Conservation (phyloP, 495 filamentous ascomycete genomes). For the Bombardia bombarda region DNA sequence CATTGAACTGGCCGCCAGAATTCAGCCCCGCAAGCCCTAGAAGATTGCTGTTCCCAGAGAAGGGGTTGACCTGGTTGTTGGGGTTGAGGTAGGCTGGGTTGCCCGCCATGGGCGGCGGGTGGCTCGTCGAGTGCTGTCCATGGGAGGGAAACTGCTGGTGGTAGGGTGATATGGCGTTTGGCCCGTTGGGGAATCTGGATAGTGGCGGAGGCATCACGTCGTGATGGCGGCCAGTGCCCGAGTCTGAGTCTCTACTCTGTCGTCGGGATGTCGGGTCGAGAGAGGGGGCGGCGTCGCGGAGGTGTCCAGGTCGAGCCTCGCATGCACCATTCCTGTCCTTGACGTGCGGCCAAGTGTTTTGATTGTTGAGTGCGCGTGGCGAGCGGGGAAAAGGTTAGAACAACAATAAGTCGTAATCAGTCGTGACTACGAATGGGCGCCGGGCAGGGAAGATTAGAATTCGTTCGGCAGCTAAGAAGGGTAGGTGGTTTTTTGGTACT, state of each 20-base stretch:
- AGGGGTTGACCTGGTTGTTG: slow-evolving; percentile 61
- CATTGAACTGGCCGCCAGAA: slow-evolving; percentile 40
- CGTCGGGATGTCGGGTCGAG: neutral
- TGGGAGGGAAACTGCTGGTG: slow-evolving; percentile 41
- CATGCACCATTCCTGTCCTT: too few relatives aligned
- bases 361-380: too few relatives aligned
- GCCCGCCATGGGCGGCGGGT: slow-evolving; percentile 28
- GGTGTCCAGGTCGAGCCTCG: too few relatives aligned
- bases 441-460: too few relatives aligned
- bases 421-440: too few relatives aligned
- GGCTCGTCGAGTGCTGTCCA: slow-evolving; percentile 32
- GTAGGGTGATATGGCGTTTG: slow-evolving; percentile 31
- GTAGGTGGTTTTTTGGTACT: too few relatives aligned
- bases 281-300: too few relatives aligned
- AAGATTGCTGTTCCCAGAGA: slow-evolving; percentile 51
- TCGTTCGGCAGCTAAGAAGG: too few relatives aligned
- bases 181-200: slow-evolving; percentile 25
- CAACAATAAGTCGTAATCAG: too few relatives aligned
- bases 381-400: too few relatives aligned
- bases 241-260: neutral
- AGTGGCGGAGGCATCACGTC: slow-evolving; percentile 26
- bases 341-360: too few relatives aligned
- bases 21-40: slow-evolving; percentile 47
- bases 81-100: slow-evolving; percentile 44
- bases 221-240: neutral